A percentile compares a stretch with the other conserved stretches of the same genome.
These are phyloP conservation scores for Dimargaris verticillata DNA, from an alignment of 192 early-diverging fungal genomes.

Conservation along the genomic window DNA sequence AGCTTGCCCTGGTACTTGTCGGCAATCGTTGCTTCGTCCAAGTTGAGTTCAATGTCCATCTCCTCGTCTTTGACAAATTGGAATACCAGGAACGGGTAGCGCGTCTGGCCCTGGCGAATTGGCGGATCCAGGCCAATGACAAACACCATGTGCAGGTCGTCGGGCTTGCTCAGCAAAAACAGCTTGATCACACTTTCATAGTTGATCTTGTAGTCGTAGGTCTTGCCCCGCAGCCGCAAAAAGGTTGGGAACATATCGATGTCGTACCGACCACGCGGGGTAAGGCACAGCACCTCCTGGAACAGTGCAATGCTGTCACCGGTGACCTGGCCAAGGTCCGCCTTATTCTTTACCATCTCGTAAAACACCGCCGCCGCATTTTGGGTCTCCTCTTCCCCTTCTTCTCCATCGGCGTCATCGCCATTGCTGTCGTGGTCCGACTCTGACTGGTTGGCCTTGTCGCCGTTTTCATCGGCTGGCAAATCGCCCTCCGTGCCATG, in stretches of 20 bases:
- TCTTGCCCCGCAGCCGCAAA: slow-evolving; percentile 88
- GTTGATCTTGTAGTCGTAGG: slow-evolving; percentile 93
- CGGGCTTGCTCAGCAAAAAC: slow-evolving; percentile 83
- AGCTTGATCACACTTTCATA: slow-evolving; percentile 70
- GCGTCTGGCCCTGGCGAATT: slow-evolving; percentile 89
- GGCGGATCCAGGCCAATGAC: slow-evolving; percentile 93
- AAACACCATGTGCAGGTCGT: slow-evolving; percentile 82
- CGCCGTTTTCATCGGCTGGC: slow-evolving; percentile 24
- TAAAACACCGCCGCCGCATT: slow-evolving; percentile 42
- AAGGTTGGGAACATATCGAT: slow-evolving; percentile 84
- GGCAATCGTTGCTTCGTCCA: slow-evolving; percentile 58
- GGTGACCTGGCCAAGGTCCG: slow-evolving; percentile 70
- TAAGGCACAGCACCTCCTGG: slow-evolving; percentile 74
- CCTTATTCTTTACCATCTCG: slow-evolving; percentile 80
- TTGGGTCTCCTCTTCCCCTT: slow-evolving; percentile 40
- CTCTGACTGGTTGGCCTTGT: slow-evolving; percentile 18
- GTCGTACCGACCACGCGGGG: slow-evolving; percentile 85
- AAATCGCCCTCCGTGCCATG: slow-evolving; percentile 31
- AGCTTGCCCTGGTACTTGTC: slow-evolving; percentile 58
- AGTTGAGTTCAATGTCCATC: slow-evolving; percentile 58
- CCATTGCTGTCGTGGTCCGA: slow-evolving; percentile 24
- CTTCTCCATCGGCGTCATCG: slow-evolving; percentile 33
- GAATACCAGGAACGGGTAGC: slow-evolving; percentile 87
- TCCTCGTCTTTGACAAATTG: slow-evolving; percentile 93
- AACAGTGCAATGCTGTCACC: slow-evolving; percentile 85